phyloP scores from a whole-genome alignment of 495 filamentous ascomycete species.

The Hypoxylon fragiforme region DNA sequence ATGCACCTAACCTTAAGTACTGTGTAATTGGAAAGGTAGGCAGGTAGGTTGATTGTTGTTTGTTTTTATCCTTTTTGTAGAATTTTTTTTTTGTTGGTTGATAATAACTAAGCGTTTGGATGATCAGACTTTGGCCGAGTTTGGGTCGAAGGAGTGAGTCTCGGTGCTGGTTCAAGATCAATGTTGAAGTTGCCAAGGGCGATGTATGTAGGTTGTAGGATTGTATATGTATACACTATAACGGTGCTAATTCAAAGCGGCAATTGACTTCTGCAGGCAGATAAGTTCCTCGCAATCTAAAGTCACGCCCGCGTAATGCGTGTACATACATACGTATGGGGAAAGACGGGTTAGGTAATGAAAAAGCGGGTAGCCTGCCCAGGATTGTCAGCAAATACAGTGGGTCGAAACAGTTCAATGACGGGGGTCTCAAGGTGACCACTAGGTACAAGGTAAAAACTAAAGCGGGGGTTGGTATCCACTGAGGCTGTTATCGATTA shows the following conservation, averaged over 20 bases:
- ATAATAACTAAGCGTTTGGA: too few relatives aligned
- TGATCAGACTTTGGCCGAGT: too few relatives aligned
- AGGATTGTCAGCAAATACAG: slow-evolving; percentile 21
- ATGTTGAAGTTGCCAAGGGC: too few relatives aligned
- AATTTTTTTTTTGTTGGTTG: too few relatives aligned
- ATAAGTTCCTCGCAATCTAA: slow-evolving; percentile 29
- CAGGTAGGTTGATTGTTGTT: too few relatives aligned
- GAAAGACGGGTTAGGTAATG: neutral
- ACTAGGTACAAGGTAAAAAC: neutral
- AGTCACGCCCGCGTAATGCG: neutral
- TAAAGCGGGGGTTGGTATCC: slow-evolving; percentile 4
- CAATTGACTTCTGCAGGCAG: slow-evolving; percentile 30
- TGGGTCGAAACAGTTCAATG: slow-evolving; percentile 6
- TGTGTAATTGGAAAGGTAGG: too few relatives aligned
- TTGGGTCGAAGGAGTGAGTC: too few relatives aligned
- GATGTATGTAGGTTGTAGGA: neutral
- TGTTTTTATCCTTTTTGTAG: too few relatives aligned
- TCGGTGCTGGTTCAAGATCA: too few relatives aligned
- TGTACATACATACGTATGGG: slow-evolving; percentile 5
- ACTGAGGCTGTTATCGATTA: slow-evolving; percentile 18
- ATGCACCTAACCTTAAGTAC: too few relatives aligned
- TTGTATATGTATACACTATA: neutral
- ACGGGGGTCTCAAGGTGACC: slow-evolving; percentile 8
- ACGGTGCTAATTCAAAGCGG: slow-evolving; percentile 22
- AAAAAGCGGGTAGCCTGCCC: neutral